phyloP scores from a whole-genome alignment of 139 green algal species.

The Haematococcus sp. region DNA sequence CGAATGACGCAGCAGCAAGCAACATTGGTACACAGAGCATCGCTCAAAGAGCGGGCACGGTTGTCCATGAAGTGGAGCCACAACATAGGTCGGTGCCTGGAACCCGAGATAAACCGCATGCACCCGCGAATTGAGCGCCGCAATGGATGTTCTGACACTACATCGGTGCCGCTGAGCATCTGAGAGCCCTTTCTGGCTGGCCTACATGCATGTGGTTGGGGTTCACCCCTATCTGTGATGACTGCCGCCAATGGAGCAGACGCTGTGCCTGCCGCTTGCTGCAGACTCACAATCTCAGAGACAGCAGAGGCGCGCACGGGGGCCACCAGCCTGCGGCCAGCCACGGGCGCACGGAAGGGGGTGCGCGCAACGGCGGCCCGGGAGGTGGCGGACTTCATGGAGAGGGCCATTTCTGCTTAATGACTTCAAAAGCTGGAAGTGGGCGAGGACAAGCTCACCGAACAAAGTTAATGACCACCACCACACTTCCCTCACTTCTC shows the following conservation, averaged over 20 bases:
- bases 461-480: too few relatives aligned
- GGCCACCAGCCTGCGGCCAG: conserved; percentile 23
- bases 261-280: not conserved
- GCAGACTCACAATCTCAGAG: conserved; percentile 25
- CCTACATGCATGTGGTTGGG: not conserved
- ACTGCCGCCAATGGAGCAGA: too few relatives aligned
- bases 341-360: conserved; percentile 13
- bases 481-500: too few relatives aligned
- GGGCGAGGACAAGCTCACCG: too few relatives aligned
- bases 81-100: too few relatives aligned
- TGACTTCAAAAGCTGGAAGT: not conserved
- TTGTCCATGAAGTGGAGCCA: not conserved
- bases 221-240: too few relatives aligned
- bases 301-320: conserved; percentile 23
- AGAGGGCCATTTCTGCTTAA: conserved; percentile 8
- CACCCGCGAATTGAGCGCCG: not conserved
- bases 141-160: not conserved
- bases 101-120: not conserved
- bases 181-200: not conserved
- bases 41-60: not conserved
- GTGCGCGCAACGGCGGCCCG: conserved; percentile 5
- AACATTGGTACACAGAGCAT: not conserved
- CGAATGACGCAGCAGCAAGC: not conserved
- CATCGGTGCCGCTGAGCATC: not conserved
- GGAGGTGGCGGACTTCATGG: conserved; percentile 3